Base-by-base conservation (phyloP, 2,329 filamentous ascomycete genomes). In the Fusarium torulosum region DNA sequence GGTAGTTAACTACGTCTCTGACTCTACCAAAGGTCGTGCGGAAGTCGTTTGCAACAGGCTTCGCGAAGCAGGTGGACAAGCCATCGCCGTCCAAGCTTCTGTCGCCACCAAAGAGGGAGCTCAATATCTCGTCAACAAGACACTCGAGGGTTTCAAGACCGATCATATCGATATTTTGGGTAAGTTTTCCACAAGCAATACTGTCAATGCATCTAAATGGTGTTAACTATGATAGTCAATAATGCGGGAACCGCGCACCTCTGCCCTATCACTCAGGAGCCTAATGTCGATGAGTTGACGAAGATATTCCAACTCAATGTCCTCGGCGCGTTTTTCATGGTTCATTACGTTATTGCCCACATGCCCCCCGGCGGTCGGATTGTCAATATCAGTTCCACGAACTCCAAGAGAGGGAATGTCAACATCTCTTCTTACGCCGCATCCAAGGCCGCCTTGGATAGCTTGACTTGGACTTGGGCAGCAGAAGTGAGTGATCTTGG, bases 131-230 rank as follows among this genome's bases (percentile, higher is more conserved):
- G 75, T 80, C 10, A 41, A 71, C 3, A 70, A 79, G 55, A 79
- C 79, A 0, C 69, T 82, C 2, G 59, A 75, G 31, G 73, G 66
- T 0, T 78, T 82, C 42, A 50, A 58, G 4, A 72, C 71, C 0
- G 74, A 80, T 37, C 74, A 76, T 14, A 77, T 83, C 42, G 80
- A 83, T 42, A 82, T 83, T 29, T 62, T 83, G 0, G 76, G 80
- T 81, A 65, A 43, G 71, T 2, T 8, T 0, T 6, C n/a, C 1
- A 3, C 17, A 3, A 19, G 2, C 2, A n/a, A 4, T 6, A 2
- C 6, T 8, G 7, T 4, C 5, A 0, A 2, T 2, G 3, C 14
- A 10, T 41, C 14, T 45, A n/a, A 20, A 5, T 21, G 15, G 40
- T 8, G 3, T 10, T 6, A 2, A 1, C 9, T 9, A 1, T 0